Evolutionary conservation across 2,329 filamentous ascomycete genomes (phyloP).

Genomic region (Penicillium rolfsii): DNA sequence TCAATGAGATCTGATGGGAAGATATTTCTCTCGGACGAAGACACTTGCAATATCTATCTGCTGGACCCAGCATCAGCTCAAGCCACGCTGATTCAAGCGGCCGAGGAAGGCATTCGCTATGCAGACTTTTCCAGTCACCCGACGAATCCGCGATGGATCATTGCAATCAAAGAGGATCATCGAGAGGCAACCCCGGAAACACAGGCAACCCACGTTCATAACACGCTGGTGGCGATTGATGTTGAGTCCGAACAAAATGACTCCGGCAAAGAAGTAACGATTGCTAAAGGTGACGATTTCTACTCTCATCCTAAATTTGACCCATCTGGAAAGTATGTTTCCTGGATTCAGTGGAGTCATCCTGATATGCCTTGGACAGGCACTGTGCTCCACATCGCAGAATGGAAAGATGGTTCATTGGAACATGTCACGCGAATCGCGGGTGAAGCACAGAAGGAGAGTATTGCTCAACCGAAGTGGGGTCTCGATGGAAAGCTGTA

Average conservation of each 20-base stretch:
- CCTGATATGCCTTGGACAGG: conserved; percentile 58
- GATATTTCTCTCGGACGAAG: conserved; percentile 53
- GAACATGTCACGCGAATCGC: conserved; percentile 44
- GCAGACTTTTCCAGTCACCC: conserved; percentile 53
- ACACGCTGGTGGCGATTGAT: conserved; percentile 39
- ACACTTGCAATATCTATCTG: conserved; percentile 49
- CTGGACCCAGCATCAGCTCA: conserved; percentile 46
- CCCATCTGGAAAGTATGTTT: conserved; percentile 50
- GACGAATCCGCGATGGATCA: conserved; percentile 44
- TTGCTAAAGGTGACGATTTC: conserved; percentile 56
- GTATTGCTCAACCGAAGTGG: conserved; percentile 57
- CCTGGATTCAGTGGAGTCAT: conserved; percentile 61
- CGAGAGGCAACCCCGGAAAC: conserved; percentile 33
- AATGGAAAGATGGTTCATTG: conserved; percentile 46
- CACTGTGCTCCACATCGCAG: conserved; percentile 50
- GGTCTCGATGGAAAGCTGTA: conserved; percentile 54
- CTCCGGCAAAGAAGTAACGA: conserved; percentile 39
- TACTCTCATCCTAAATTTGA: conserved; percentile 57
- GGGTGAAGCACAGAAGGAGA: conserved; percentile 47
- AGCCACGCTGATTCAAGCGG: conserved; percentile 39
- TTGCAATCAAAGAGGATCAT: conserved; percentile 60
- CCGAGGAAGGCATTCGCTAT: conserved; percentile 37
- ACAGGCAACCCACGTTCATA: conserved; percentile 34
- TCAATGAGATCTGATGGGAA: conserved; percentile 43
- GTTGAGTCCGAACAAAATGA: conserved; percentile 17